Conservation (phyloP, 2,329 filamentous ascomycete genomes). For the Xylariaceae sp. region DNA sequence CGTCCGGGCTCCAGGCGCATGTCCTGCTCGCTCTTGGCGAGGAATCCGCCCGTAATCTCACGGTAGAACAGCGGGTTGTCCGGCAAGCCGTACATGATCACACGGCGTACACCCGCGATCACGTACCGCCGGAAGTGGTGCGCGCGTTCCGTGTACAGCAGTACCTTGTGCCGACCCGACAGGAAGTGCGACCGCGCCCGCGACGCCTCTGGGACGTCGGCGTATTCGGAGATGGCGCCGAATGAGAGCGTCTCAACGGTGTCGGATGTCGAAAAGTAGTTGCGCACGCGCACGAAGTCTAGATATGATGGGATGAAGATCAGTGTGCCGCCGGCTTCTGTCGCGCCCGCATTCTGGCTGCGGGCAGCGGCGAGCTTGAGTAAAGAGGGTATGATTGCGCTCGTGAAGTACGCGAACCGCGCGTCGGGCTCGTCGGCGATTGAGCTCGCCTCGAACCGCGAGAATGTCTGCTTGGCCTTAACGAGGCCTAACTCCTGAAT, state of each 20-base stretch:
- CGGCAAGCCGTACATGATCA: constrained; percentile 87
- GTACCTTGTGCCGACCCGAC: constrained; percentile 70
- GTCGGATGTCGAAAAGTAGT: constrained; percentile 74
- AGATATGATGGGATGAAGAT: constrained; percentile 91
- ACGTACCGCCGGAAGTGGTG: constrained; percentile 92
- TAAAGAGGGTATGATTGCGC: constrained; percentile 70
- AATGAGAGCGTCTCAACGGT: constrained; percentile 57
- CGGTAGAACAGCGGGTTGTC: constrained; percentile 81
- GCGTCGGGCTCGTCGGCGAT: constrained; percentile 75
- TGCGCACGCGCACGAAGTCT: constrained; percentile 89
- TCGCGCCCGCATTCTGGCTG: neutral
- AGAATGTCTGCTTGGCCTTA: constrained; percentile 80
- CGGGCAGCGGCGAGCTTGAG: constrained; percentile 51
- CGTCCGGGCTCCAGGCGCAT: constrained; percentile 50
- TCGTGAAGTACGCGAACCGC: constrained; percentile 86
- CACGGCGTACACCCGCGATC: constrained; percentile 70
- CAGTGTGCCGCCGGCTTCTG: constrained; percentile 55
- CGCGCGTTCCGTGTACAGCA: constrained; percentile 91
- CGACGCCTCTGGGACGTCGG: constrained; percentile 68
- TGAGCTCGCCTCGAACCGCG: constrained; percentile 68
- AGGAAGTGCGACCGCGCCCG: constrained; percentile 84
- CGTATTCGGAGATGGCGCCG: constrained; percentile 85
- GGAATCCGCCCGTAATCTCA: constrained; percentile 65
- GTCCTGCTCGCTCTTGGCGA: constrained; percentile 55
- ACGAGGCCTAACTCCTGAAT: constrained; percentile 64